Evolutionary conservation across 2,329 filamentous ascomycete genomes (phyloP).

Genomic region (Hirsutella minnesotensis): DNA sequence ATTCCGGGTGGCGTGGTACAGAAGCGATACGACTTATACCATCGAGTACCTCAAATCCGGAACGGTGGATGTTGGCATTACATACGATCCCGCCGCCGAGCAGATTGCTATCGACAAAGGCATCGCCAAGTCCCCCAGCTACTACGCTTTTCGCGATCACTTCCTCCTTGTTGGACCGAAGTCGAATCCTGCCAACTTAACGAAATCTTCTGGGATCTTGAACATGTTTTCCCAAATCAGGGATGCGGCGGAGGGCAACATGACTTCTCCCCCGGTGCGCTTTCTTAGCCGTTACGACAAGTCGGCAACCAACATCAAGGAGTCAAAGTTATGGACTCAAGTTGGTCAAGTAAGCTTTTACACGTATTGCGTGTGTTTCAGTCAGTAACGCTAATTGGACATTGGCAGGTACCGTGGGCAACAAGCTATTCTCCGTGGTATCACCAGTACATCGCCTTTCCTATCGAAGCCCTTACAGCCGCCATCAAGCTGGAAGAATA

Average conservation of each 20-base stretch:
- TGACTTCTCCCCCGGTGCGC: slow-evolving; percentile 20
- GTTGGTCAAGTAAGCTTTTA: slow-evolving; percentile 25
- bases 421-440: slow-evolving; percentile 32
- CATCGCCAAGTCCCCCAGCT: slow-evolving; percentile 16
- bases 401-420: slow-evolving; percentile 19
- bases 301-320: slow-evolving; percentile 36
- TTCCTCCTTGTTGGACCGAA: slow-evolving; percentile 29
- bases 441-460: slow-evolving; percentile 32
- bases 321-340: slow-evolving; percentile 29
- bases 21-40: slow-evolving; percentile 30
- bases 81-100: slow-evolving; percentile 30
- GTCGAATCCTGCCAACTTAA: slow-evolving; percentile 21
- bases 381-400: neutral
- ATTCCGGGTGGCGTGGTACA: slow-evolving; percentile 32
- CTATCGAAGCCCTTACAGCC: slow-evolving; percentile 29
- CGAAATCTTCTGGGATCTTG: slow-evolving; percentile 14
- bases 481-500: slow-evolving; percentile 30
- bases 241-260: slow-evolving; percentile 22
- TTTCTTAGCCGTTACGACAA: slow-evolving; percentile 35
- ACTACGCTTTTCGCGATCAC: slow-evolving; percentile 33
- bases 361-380: neutral
- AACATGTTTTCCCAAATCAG: slow-evolving; percentile 12
- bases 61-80: slow-evolving; percentile 30
- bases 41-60: slow-evolving; percentile 29
- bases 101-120: slow-evolving; percentile 28